phyloP scores from a whole-genome alignment of 2,329 filamentous ascomycete species.

The Polychaeton citri region DNA sequence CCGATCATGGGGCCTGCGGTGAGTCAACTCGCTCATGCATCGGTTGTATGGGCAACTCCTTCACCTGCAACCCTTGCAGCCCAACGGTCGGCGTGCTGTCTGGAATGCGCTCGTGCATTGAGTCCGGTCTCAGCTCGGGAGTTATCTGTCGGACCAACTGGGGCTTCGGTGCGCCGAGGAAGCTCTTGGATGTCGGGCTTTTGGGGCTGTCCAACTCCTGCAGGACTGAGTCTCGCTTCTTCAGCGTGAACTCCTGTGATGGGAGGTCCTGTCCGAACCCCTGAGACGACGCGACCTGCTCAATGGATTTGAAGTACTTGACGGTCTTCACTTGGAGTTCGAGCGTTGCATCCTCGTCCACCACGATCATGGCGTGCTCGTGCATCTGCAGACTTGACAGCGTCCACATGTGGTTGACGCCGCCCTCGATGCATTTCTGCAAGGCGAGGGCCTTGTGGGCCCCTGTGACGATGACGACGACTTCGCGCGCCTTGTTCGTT shows the following conservation, averaged over 20 bases:
- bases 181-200: slow-evolving; percentile 10
- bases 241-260: slow-evolving; percentile 15
- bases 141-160: slow-evolving; percentile 14
- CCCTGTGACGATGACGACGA: slow-evolving; percentile 70
- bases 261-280: slow-evolving; percentile 33
- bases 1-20: too few species aligned
- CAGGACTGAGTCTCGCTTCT: slow-evolving; percentile 23
- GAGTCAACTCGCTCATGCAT: slow-evolving; percentile 23
- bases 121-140: slow-evolving; percentile 23
- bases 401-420: slow-evolving; percentile 85
- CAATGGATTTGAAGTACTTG: slow-evolving; percentile 37
- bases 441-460: slow-evolving; percentile 69
- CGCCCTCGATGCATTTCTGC: slow-evolving; percentile 67
- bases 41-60: slow-evolving; percentile 16
- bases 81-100: slow-evolving; percentile 2
- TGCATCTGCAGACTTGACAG: slow-evolving; percentile 70
- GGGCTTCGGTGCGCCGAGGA: slow-evolving; percentile 8
- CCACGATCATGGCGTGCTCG: slow-evolving; percentile 68
- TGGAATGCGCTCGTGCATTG: slow-evolving; percentile 20
- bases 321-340: slow-evolving; percentile 34
- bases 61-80: slow-evolving; percentile 15
- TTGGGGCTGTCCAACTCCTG: slow-evolving; percentile 21
- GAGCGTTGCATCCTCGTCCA: slow-evolving; percentile 56
- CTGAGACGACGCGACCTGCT: slow-evolving; percentile 30
- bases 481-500: slow-evolving; percentile 62